Base-by-base conservation (phyloP, 768 basidiomycete species). In the Mycena galopus region DNA sequence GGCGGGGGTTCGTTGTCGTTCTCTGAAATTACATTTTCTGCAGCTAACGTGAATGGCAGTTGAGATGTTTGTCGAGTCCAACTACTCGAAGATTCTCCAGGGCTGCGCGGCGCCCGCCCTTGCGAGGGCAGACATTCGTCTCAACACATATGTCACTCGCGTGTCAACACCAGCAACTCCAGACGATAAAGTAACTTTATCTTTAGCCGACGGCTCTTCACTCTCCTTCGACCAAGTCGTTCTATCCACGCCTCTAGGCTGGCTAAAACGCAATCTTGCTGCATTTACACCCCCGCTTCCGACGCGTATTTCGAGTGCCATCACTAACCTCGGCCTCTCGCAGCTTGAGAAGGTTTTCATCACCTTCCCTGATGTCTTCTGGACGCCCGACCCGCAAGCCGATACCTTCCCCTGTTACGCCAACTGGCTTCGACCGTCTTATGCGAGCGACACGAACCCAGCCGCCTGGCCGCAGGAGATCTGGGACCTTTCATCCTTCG, bases 341-440 rank as follows among this genome's bases (percentile, higher is more conserved):
- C 75, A 76, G 44, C 71, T 76, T 4, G 71, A 76, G 59, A 76
- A 76, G 56, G 75, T 76, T 23, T 76, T 74, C 65, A 76, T 76
- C 64, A 76, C 75, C 57, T 76, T 76, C 30, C 73, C 73, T 25
- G 47, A 32, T 25, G 75, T 74, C 50, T 76, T 72, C 42, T 76
- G 75, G 75, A 72, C 71, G 30, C 35, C 70, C 44, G 71, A 74
- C 51, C 66, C 67, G 32, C 71, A 71, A 35, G 67, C 70, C 21
- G 61, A 70, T 39, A 65, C 70, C 32, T 76, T 72, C 33, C 75
- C 75, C 23, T 72, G 70, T 25, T 76, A 74, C 27, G 62, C 73
- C 29, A 72, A 74, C 39, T 76, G 75, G 75, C 63, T 76, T 19
- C 50, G 70, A 32, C 75, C 75, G 32, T 44, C 63, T 21, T 76